Base-by-base conservation (phyloP, 768 basidiomycete genomes). In the Tylopilus subfusipes region DNA sequence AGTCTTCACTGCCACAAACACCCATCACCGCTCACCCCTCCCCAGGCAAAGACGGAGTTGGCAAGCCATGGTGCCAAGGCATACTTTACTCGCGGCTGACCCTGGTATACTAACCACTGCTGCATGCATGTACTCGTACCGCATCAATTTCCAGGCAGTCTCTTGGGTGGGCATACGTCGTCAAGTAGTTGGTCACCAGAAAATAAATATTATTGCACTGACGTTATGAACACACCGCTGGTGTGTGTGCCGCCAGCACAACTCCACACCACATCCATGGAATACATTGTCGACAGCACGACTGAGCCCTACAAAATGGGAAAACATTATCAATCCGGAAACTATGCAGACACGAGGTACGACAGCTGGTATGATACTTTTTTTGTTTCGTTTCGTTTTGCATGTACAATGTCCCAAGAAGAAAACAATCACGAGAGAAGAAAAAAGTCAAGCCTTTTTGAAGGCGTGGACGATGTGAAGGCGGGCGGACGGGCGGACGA, bases 61-160 rank as follows among this genome's bases (percentile, higher is more conserved):
- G 87, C 90, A 4, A 79, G 78, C 48, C 88, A 93, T 61, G 93
- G 93, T 13, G 88, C 93, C 54, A 90, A 86, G 70, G 83, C 90
- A 25, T 94, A 94, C 73, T 93, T 94, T 72, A 88, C 84, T 56
- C 82, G 90, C 55, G 90, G 89, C 57, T 90, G 72, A 82, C 58
- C 46, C 34, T 44, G 36, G 29, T 50, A 30, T 56, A 51, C 55
- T 43, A 19, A 60, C 57, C 29, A 52, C 50, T 33, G 50, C 53
- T 29, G 42, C 47, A 43, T 48, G 43, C 53, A 60, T 59, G 68
- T 62, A 67, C 52, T 48, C 61, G 55, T 56, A 58, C 48, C 42
- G 36, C 51, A 48, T 53, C 50, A 30, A 48, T 21, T 31, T 18
- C 6, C 56, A 61, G 47, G 52, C 55, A 27, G 9, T 12, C 21